Base-by-base conservation (phyloP, 2,329 filamentous ascomycete species). In the Aspergillus quadrilineatus region DNA sequence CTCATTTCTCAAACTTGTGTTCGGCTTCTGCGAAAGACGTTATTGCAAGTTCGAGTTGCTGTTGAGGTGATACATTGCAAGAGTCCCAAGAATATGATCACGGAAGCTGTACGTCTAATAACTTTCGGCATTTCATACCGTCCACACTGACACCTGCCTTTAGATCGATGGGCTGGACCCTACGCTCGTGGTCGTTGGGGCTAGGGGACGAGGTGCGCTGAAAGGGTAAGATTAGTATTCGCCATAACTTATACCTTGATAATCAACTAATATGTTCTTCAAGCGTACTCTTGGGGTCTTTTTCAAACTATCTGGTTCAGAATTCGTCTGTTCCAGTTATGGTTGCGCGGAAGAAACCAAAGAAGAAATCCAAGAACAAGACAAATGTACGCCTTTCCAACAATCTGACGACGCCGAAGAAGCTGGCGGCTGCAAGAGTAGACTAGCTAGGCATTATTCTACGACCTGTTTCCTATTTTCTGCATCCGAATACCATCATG, bases 21-120 rank as follows among this genome's bases (percentile, higher is more conserved):
- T n/a, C 89, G 88, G 63, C 78, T 97, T 45, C 77, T 99, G 58
- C 84, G 93, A 58, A 96, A 96, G 80, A 99, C 94, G 0, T 85
- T 89, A 62, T 79, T 99, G 57, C 93, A 99, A 72, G 92, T 97
- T 48, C 86, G 92, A 56, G 89, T 97, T 47, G 91, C 96, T 50
- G 88, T 99, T 34, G 94, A 99, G 75, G 93, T 97, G 29, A 88
- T 99, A 63, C 94, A 97, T 75, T 97, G 94, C 86, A 97, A 97
- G 81, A 97, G 90, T 68, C 92, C 94, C 4, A 93, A 94, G 73
- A 92, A 97, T 72, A 83, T 97, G 78, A 92, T 99, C 62, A 96
- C 92, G 0, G 94, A 97, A 78, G 92, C 97, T 64, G 83, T 85
- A 69, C 74, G 82, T 78, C 14, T 17, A 9, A 6, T 29, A 15